A percentile compares a stretch with the other conserved stretches of the same genome.
Evolutionary conservation across 2,329 filamentous ascomycete genomes (phyloP).

Genomic region (Trichoderma harzianum): DNA sequence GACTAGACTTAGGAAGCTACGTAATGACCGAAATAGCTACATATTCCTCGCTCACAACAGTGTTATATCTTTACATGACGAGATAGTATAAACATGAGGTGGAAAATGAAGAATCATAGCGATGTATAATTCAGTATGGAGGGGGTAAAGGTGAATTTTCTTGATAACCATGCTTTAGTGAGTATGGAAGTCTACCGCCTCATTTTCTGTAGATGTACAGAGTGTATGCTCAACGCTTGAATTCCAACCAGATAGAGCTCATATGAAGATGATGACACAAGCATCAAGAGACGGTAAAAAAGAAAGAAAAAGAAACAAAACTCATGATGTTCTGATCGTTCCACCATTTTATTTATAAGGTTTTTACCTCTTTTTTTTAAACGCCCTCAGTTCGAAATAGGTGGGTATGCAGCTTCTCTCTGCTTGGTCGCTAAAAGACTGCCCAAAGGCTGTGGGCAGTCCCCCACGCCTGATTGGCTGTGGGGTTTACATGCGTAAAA

Average conservation of each 20-base stretch:
- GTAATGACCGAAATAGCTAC: not conserved
- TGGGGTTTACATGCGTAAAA: not conserved
- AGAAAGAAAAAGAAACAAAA: not conserved
- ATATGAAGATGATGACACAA: not conserved
- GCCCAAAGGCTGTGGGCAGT: not conserved
- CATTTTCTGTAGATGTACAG: not conserved
- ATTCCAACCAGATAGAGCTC: not conserved
- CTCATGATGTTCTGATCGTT: not conserved
- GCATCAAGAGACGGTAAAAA: not conserved
- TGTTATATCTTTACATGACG: not conserved
- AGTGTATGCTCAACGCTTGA: not conserved
- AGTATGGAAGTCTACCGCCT: not conserved
- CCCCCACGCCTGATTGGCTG: conserved; percentile 5
- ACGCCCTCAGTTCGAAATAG: not conserved
- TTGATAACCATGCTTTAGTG: not conserved
- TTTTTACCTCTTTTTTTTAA: not conserved
- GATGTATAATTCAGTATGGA: accelerated
- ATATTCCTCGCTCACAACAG: not conserved
- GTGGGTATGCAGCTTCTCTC: not conserved
- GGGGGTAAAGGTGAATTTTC: not conserved
- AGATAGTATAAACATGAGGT: accelerated
- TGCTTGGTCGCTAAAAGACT: not conserved
- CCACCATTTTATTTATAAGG: not conserved
- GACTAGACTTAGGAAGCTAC: not conserved
- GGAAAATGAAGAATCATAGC: not conserved